Base-by-base conservation (phyloP, 441 rosid species). In the Mallotus repandus region DNA sequence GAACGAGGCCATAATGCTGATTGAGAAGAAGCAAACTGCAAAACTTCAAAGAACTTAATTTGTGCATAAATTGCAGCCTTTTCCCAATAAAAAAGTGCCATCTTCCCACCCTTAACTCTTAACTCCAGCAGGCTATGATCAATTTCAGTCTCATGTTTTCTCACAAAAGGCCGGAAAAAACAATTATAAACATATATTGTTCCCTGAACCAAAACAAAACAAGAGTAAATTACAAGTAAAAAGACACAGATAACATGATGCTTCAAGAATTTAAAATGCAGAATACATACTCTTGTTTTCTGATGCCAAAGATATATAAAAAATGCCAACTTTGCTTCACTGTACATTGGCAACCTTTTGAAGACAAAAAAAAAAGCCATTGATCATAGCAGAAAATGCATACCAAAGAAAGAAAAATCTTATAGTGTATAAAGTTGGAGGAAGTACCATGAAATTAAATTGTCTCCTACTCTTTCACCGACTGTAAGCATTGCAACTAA, bases 241-340 rank as follows among this genome's bases (percentile, higher is more conserved):
- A 21, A 22, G 45, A 38, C 25, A 56, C 8, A 54, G 50, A 25
- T 50, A 0, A 15, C 13, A 67, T 29, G 38, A 43, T 25, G 32
- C 45, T 41, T 38, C 25, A 4, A 3, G 70, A 9, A 59, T 9
- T 38, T 2, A 3, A 38, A 54, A 4, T 32, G 19, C n/a, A 13
- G 9, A 45, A 56, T 14, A 49, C 84, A 25, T 82, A 88, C 93
- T 71, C 75, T 85, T 35, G 91, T 83, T 78, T 84, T 84, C 1
- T 88, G 88, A 74, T 85, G 79, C 94, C 92, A 86, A 63, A 89
- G 90, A 68, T 91, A 91, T 60, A 91, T 48, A 75, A 89, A 75
- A 22, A 88, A 80, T 29, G 89, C 92, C 82, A 93, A 73, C 71
- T 91, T 91, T 19, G 84, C 92, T 80, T 85, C 96, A 43, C 74